Base-by-base conservation (phyloP, 495 filamentous ascomycete genomes). In the Penicillium ochrochloron region DNA sequence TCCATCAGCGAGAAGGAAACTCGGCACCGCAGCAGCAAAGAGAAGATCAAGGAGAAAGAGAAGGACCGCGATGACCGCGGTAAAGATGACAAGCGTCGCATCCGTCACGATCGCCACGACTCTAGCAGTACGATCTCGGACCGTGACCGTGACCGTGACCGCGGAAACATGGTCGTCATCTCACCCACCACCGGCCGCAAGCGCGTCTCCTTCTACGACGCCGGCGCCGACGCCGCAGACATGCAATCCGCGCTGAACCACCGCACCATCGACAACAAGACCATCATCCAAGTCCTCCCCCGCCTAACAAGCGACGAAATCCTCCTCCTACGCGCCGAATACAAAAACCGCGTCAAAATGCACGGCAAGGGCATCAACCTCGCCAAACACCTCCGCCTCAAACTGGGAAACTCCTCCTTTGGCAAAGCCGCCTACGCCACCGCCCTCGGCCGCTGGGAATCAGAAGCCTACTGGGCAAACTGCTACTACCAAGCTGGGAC, bases 401-500 rank as follows among this genome's bases (percentile, higher is more conserved):
- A 87, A 50, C 83, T 90, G 10, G 86, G 89, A 15, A 86, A 89
- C 68, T 92, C 92, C 69, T 67, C 77, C 59, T 89, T 97, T 61
- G 93, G 92, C 76, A 98, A 98, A 75, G 88, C 90, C 11, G 90
- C 87, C 70, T 98, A 97, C 73, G 90, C 92, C 6, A 93, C 91
- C 8, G 94, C 95, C 11, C 86, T 98, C 0, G 95, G 96, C 3
- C 83, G 87, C 51, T 99, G 92, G 90, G 95, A 97, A 79, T 88
- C 86, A 57, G 95, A 99, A 75, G 94, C 92, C 2, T 97, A 95
- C 82, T 99, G 95, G 92, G 94, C 96, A 51, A 99, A 98, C 70
- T 96, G 92, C 77, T 99, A 94, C 88, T 99, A 98, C 79, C 95
- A 98, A 73, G 89, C 90, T 39, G 89, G 92, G 64, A 92, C 90